These are phyloP conservation scores for Xanthoconium separans DNA, from an alignment of 1,284 basidiomycete species.

Conservation along the genomic window DNA sequence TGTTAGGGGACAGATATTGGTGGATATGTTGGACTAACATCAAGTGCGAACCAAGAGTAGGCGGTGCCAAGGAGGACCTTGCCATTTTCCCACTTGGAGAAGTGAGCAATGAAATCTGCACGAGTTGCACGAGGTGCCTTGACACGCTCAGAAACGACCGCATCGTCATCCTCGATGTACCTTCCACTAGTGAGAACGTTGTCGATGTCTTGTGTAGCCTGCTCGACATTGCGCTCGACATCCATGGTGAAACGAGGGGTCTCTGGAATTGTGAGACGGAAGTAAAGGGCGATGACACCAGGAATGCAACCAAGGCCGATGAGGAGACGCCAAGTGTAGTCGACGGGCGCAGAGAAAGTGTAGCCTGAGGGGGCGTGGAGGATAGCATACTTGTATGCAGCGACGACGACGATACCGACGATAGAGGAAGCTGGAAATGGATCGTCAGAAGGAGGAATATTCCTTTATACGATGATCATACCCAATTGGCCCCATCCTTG, in stretches of 20 bases:
- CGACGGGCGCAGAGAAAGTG: conserved; percentile 35
- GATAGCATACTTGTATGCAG: conserved; percentile 56
- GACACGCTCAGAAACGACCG: conserved; percentile 38
- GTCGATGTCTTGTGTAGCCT: conserved; percentile 52
- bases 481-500: conserved; percentile 57
- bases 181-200: conserved; percentile 45
- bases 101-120: conserved; percentile 47
- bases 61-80: conserved; percentile 47
- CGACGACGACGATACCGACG: conserved; percentile 55
- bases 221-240: conserved; percentile 61
- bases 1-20: not conserved
- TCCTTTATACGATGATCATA: conserved; percentile 29
- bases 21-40: conserved; percentile 35
- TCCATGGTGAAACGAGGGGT: conserved; percentile 72
- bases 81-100: conserved; percentile 44
- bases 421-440: conserved; percentile 43
- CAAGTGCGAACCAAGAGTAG: conserved; percentile 65
- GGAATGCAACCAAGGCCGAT: conserved; percentile 54
- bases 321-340: conserved; percentile 47
- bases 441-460: not conserved
- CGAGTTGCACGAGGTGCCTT: conserved; percentile 47
- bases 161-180: conserved; percentile 43
- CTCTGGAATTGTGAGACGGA: conserved; percentile 57
- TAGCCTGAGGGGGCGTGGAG: conserved; percentile 29
- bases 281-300: conserved; percentile 50